Evolutionary conservation across 768 basidiomycete species (phyloP).

Genomic region (Tylopilus intermedius): DNA sequence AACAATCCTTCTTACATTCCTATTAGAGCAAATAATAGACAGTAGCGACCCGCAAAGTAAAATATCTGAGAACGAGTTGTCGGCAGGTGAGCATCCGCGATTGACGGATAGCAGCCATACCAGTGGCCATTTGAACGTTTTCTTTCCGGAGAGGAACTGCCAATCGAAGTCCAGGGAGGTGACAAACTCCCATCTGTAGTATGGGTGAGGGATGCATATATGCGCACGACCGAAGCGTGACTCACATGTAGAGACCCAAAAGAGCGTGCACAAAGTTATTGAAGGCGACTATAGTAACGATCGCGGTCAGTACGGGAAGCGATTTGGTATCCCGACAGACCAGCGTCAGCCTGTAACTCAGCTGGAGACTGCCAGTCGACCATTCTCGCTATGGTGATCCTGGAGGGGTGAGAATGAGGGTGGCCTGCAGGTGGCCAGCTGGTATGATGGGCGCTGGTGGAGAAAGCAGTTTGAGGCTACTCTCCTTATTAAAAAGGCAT

Average conservation of each 20-base stretch:
- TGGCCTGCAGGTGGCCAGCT: not conserved
- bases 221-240: slow-evolving; percentile 6
- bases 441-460: not conserved
- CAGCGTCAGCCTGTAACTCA: slow-evolving; percentile 44
- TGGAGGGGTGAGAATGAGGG: slow-evolving; percentile 1
- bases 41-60: slow-evolving; percentile 68
- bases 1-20: slow-evolving; percentile 51
- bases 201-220: slow-evolving; percentile 7
- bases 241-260: slow-evolving; percentile 57
- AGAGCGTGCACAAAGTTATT: slow-evolving; percentile 56
- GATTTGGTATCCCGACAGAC: slow-evolving; percentile 27
- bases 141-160: slow-evolving; percentile 53
- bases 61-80: slow-evolving; percentile 40
- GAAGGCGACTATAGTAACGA: slow-evolving; percentile 25
- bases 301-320: slow-evolving; percentile 6
- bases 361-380: slow-evolving; percentile 51
- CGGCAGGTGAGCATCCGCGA: not conserved
- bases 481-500: slow-evolving; percentile 8
- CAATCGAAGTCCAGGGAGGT: slow-evolving; percentile 62
- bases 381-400: slow-evolving; percentile 33
- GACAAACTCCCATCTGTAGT: slow-evolving; percentile 60
- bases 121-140: slow-evolving; percentile 63
- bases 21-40: slow-evolving; percentile 56
- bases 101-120: slow-evolving; percentile 28
- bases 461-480: not conserved